Base-by-base conservation (phyloP, 495 filamentous ascomycete species). In the Aspergillus carlsbadensis region DNA sequence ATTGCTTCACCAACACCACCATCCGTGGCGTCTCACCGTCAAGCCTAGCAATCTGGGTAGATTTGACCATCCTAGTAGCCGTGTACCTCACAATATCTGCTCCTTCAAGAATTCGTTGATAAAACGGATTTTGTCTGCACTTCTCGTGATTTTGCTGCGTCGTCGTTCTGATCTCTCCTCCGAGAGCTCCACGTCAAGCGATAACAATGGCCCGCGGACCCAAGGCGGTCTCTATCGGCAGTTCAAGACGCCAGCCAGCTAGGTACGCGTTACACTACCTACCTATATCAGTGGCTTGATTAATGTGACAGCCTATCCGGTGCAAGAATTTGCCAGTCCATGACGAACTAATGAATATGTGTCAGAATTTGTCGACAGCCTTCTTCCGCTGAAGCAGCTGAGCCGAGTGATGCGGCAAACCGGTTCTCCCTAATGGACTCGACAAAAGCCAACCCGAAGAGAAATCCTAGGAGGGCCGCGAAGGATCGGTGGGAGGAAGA, bases 41-140 rank as follows among this genome's bases (percentile, higher is more conserved):
- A 50, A 98, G 79, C 69, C 94, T 81, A 47, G 90, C 87, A 64
- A 98, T 97, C 70, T 95, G 90, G 39, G 94, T 98, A 69, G 92
- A 95, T 73, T 87, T 88, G 60, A 98, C 93, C 94, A 97, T 97
- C 31, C 65, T 82, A 71, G 5, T 3, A 15, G 33, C 3, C 31
- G 33, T 50, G 8, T 7, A 1, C 31, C 34, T 33, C 29, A 1
- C 34, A 15, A 8, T 56, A 49, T 46, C 35, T 14, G 41, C 15
- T 24, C 24, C 26, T 29, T 29, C 26, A 8, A 29, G 31, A 33
- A 24, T 43, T 14, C 6, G 10, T 24, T 20, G 20, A 24, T 33
- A 15, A 35, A 11, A 18, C 6, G 43, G 36, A 33, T 49, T n/a
- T n/a, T 31, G 47, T 10, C 45, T 10, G 39, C 3, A 34, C 6